Conservation (phyloP, 768 basidiomycete species). For the Inosperma sp. region DNA sequence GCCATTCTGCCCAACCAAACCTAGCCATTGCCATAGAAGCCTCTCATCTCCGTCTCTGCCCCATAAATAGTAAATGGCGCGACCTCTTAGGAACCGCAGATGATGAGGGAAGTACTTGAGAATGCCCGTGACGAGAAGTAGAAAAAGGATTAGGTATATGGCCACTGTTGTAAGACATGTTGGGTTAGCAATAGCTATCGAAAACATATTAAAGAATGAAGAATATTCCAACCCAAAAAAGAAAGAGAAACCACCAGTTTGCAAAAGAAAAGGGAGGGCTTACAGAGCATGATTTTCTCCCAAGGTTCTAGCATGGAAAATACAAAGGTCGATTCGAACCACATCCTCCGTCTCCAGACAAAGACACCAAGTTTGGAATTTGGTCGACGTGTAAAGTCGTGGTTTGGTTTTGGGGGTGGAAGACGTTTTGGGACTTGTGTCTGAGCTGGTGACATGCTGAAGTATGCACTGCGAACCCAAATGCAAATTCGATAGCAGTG, state of each 20-base stretch:
- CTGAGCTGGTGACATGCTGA: background rate
- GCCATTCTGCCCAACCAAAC: conserved; percentile 13
- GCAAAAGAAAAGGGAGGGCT: conserved; percentile 16
- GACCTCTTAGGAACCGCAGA: conserved; percentile 36
- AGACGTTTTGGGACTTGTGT: conserved; percentile 11
- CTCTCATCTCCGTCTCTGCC: conserved; percentile 41
- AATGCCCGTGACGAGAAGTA: conserved; percentile 38
- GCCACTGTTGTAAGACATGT: conserved; percentile 30
- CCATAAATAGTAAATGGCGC: conserved; percentile 46
- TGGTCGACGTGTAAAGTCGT: conserved; percentile 25
- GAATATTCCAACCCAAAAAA: background rate
- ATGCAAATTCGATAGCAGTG: no score
- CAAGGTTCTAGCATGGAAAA: conserved; percentile 51
- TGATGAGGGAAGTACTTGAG: conserved; percentile 46
- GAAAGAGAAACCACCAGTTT: background rate
- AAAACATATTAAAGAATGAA: background rate
- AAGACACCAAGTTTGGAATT: conserved; percentile 34
- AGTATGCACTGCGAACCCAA: no score
- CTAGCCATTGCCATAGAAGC: conserved; percentile 36
- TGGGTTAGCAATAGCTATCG: background rate
- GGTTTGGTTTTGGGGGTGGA: conserved; percentile 23
- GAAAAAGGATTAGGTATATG: conserved; percentile 34
- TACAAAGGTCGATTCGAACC: conserved; percentile 51
- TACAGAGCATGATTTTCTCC: conserved; percentile 48
- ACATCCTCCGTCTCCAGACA: conserved; percentile 45